Base-by-base conservation (phyloP, 2,329 filamentous ascomycete genomes). In the Pleoardoris graminearum region DNA sequence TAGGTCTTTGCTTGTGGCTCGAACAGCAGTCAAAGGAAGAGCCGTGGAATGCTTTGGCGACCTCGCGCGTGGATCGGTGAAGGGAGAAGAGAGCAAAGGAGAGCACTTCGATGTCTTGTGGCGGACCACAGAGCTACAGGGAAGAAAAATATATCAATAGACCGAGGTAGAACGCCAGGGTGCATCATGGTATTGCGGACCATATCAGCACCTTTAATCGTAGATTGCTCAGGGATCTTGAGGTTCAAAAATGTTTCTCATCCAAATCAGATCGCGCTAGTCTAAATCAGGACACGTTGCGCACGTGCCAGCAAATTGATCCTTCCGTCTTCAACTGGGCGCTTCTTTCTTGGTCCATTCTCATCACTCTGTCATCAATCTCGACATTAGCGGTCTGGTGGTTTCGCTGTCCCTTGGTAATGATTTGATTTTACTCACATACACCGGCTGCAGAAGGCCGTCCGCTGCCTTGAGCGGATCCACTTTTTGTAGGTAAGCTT, bases 1-100 rank as follows among this genome's bases (percentile, higher is more conserved):
- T 11, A 1, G 54, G 49, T 3, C n/a, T 63, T n/a, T 32, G 19
- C 1, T 7, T 27, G 0, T 64, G 63, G 62, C 53, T 65, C 11
- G 51, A 48, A 7, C 56, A 62, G 33, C 25, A 29, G 3, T 48
- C 27, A 8, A 49, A 37, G 12, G 47, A 59, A 16, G 61, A 50
- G 14, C 48, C 57, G 10, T 66, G 60, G 61, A 62, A 58, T 41
- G 55, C 50, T 1, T 32, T 66, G 39, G 37, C 22, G 11, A 43
- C 44, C 38, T 50, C 53, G 32, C 50, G 58, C 17, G 36, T 29
- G 12, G 29, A 21, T 35, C 22, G 29, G 19, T 49, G 21, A 46
- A 17, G 39, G 14, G 27, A 16, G 4, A 16, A 29, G 38, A 12
- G 14, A 16, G n/a, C 25, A 10, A 27, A 27, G 25, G 25, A 27